Conservation (phyloP, 768 basidiomycete species). For the Tulasnella sp. region DNA sequence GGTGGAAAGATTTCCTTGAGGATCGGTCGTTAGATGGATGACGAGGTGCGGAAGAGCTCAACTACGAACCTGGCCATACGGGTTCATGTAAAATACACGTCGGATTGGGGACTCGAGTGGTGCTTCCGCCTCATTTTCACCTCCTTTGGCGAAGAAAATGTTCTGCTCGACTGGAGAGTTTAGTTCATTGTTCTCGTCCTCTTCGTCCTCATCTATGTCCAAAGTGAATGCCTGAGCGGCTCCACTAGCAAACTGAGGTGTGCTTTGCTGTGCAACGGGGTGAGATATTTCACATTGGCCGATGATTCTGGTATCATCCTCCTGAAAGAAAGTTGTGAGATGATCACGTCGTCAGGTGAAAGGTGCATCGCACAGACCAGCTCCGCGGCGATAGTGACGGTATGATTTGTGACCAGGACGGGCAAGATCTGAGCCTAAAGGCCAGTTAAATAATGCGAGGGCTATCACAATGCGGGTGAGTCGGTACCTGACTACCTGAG, state of each 20-base stretch:
- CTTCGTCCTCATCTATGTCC: constrained; percentile 16
- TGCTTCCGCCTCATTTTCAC: constrained; percentile 13
- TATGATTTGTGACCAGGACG: constrained; percentile 85
- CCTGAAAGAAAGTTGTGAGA: constrained; percentile 22
- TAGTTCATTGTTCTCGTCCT: background rate
- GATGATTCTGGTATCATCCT: constrained; percentile 62
- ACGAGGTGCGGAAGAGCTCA: background rate
- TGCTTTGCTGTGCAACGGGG: constrained; percentile 35
- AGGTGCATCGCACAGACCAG: constrained; percentile 35
- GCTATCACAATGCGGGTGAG: constrained; percentile 2
- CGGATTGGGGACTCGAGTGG: constrained; percentile 39
- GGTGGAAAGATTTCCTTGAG: constrained; percentile 67
- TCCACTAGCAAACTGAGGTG: background rate
- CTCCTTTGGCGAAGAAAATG: constrained; percentile 45
- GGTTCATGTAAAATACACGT: constrained; percentile 77
- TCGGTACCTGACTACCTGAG: constrained; percentile 33
- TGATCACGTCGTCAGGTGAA: background rate
- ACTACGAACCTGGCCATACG: constrained; percentile 48
- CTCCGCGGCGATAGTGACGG: constrained; percentile 89
- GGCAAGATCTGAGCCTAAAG: constrained; percentile 67
- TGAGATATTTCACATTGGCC: constrained; percentile 94
- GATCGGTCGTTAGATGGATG: background rate
- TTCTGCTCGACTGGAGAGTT: constrained; percentile 35
- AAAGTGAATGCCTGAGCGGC: background rate
- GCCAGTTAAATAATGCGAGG: constrained; percentile 12